Percentiles rank a stretch among this genome's conserved stretches.
Conservation (phyloP, 192 early-diverging fungal species). For the Coemansia sp. region DNA sequence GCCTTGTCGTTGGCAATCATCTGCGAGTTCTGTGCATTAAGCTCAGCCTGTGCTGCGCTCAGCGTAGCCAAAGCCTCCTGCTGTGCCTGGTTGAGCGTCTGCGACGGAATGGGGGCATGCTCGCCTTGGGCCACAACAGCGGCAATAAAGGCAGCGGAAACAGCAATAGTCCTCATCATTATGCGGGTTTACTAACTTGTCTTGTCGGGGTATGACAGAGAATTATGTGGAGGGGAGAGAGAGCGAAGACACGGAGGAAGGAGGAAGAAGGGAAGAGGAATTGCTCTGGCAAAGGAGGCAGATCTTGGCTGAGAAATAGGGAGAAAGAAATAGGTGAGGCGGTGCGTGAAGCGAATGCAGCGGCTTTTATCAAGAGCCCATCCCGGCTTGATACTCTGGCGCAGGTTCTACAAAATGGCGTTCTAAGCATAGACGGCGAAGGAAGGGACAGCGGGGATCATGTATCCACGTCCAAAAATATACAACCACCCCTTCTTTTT, state of each 20-base stretch:
- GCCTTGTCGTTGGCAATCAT: conserved; percentile 38
- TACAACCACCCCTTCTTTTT: background rate
- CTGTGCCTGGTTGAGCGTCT: conserved; percentile 47
- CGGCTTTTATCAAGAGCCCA: background rate
- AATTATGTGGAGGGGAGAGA: background rate
- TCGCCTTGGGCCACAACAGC: conserved; percentile 18
- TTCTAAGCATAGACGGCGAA: background rate
- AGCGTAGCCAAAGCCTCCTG: conserved; percentile 41
- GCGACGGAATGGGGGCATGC: conserved; percentile 23
- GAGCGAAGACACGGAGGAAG: background rate
- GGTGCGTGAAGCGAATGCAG: background rate
- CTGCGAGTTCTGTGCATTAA: conserved; percentile 43
- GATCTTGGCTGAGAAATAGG: background rate
- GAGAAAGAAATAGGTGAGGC: background rate
- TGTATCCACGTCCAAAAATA: background rate
- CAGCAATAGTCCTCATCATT: conserved; percentile 37
- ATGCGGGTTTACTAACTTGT: background rate
- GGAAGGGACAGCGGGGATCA: background rate
- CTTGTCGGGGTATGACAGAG: background rate
- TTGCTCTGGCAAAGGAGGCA: background rate
- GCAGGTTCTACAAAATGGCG: background rate
- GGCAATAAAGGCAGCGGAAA: conserved; percentile 25
- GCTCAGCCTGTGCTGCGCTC: conserved; percentile 43
- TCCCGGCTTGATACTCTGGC: background rate
- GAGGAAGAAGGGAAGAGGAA: background rate